Evolutionary conservation across 768 basidiomycete genomes (phyloP), one percentile per base, ranked within the genome.

Genomic region (Russula foetens): DNA sequence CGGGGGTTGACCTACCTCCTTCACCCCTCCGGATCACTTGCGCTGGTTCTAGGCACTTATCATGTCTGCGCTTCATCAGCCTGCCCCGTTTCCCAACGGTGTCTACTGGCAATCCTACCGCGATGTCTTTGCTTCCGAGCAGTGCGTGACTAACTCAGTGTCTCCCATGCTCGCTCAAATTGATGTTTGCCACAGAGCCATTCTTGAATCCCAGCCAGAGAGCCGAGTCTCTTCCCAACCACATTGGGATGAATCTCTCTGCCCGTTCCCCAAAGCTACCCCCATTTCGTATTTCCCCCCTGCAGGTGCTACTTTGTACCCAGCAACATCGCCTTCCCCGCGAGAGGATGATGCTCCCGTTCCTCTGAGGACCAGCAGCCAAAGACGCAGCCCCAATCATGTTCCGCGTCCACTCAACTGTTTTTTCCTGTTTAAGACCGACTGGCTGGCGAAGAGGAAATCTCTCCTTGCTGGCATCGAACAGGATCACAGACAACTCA

Each of bases 341-440:
- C 14, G 7, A 12, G 28, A 11, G 28, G 21, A 7, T 17, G 48
- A 49, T 29, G 28, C 21, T 23, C 43, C 28, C 8, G 11, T 38
- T n/a, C 19, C 53, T 11, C 35, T 58, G 9, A 58, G 57, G 41
- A 38, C 53, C 3, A 49, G n/a, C 7, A 19, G 24, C 23, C 63
- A 53, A 44, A 59, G 41, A 41, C 29, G 53, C 29, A 24, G 31
- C 23, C 58, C 63, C 8, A 45, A 58, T 38, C 61, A 62, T 26
- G 58, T 63, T 38, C 64, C 64, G 5, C 68, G 69, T 11, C 69
- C 69, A 0, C 65, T 67, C 4, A 70, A 70, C 39, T 63, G 60
- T 19, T 70, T 70, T 53, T 68, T 70, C 48, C 28, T 70, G 43
- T 70, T 68, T 48, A 60, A 69, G 44, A 72, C 63, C 28, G 72